These are phyloP conservation scores for Ilyonectria mors-panacis DNA, from an alignment of 2,329 filamentous ascomycete genomes.

Conservation along the genomic window DNA sequence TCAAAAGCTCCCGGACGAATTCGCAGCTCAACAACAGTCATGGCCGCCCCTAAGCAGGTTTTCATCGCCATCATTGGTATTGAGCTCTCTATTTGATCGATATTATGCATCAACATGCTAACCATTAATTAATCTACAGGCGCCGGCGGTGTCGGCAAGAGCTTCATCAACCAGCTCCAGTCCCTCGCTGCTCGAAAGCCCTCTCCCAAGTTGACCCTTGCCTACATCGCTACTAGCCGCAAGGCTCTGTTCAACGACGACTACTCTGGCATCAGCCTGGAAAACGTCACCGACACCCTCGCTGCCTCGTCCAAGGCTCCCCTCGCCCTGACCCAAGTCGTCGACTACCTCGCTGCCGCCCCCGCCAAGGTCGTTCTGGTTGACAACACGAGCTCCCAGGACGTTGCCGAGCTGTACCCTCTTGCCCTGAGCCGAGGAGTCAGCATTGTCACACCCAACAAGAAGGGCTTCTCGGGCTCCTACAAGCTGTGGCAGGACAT, in stretches of 20 bases:
- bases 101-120: slow-evolving; percentile 21
- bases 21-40: slow-evolving; percentile 46
- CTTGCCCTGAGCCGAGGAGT: slow-evolving; percentile 85
- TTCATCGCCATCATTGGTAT: slow-evolving; percentile 69
- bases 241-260: slow-evolving; percentile 83
- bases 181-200: slow-evolving; percentile 76
- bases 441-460: slow-evolving; percentile 96
- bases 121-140: slow-evolving; percentile 66
- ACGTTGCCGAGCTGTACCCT: slow-evolving; percentile 88
- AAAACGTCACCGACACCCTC: slow-evolving; percentile 74
- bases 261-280: slow-evolving; percentile 77
- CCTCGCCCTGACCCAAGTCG: slow-evolving; percentile 77
- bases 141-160: slow-evolving; percentile 92
- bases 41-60: slow-evolving; percentile 64
- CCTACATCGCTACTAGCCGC: slow-evolving; percentile 89
- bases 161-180: slow-evolving; percentile 88
- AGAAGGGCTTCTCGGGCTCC: slow-evolving; percentile 93
- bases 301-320: slow-evolving; percentile 75
- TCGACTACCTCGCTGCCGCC: slow-evolving; percentile 82
- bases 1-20: slow-evolving; percentile 39
- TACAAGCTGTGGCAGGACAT: slow-evolving; percentile 90
- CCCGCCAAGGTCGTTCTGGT: slow-evolving; percentile 87
- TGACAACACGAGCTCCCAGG: slow-evolving; percentile 95
- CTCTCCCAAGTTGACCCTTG: slow-evolving; percentile 79
- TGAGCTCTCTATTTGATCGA: not conserved